Evolutionary conservation across 1,139 yeast genomes (phyloP).

Genomic region (Nakaseomyces kungkrabaensis): DNA sequence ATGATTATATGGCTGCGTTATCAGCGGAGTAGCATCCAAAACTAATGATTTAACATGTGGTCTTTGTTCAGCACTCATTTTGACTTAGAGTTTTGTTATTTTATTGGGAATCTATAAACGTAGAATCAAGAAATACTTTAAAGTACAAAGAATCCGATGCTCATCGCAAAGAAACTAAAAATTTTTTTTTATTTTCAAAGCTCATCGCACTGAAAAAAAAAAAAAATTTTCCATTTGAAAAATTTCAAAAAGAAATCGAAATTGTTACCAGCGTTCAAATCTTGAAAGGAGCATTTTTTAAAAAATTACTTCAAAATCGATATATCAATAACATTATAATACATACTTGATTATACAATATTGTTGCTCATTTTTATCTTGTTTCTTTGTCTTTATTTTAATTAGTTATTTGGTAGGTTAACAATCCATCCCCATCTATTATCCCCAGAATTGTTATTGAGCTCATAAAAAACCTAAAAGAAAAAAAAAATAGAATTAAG

Average conservation of each 20-base stretch:
- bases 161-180: not conserved
- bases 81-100: not conserved
- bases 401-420: too few relatives aligned
- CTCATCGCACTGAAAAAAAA: not conserved
- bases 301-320: not conserved
- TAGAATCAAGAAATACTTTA: too few relatives aligned
- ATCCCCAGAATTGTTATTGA: too few relatives aligned
- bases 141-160: not conserved
- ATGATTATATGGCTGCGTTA: slow-evolving; percentile 73
- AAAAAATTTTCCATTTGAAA: not conserved
- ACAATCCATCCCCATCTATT: too few relatives aligned
- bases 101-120: too few relatives aligned
- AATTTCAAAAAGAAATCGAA: not conserved
- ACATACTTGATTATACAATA: too few relatives aligned
- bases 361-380: too few relatives aligned
- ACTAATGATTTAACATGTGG: slow-evolving; percentile 47
- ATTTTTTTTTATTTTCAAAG: not conserved
- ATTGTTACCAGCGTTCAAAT: not conserved
- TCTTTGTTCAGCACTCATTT: not conserved
- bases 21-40: slow-evolving; percentile 90
- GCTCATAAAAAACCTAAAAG: too few relatives aligned
- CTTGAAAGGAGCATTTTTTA: not conserved
- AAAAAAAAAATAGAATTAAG: too few relatives aligned
- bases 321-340: not conserved
- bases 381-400: too few relatives aligned